A percentile compares a stretch with the other conserved stretches of the same genome.
Evolutionary conservation across 164 flowering plant genomes (phyloP).

Genomic region (Tetracentron sinense): DNA sequence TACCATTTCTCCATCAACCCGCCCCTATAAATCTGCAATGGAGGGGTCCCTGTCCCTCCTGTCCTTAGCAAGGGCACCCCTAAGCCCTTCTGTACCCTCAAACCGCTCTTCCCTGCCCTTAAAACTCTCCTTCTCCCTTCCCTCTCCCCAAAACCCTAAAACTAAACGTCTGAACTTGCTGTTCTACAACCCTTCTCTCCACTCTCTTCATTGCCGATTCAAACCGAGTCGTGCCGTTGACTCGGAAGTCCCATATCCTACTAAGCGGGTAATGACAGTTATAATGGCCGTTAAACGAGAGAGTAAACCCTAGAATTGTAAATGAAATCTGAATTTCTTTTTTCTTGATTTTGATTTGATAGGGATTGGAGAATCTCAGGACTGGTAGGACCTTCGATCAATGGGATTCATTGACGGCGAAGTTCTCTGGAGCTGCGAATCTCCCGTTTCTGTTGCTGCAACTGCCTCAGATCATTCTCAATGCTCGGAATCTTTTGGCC

Average conservation of each 20-base stretch:
- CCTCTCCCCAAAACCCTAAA: not conserved
- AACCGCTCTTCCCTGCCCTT: no score
- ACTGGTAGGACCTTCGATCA: constrained; percentile 29
- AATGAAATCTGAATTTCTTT: not conserved
- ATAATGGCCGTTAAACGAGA: not conserved
- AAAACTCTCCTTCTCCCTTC: not conserved
- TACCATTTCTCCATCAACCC: no score
- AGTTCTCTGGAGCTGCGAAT: constrained; percentile 76
- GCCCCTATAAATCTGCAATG: no score
- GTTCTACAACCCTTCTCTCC: not conserved
- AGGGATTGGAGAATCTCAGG: not conserved
- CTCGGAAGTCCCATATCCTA: not conserved
- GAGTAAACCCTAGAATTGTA: no score
- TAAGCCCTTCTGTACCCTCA: no score
- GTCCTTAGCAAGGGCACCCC: constrained; percentile 15
- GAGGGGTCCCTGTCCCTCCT: constrained; percentile 11
- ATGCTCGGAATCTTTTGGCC: constrained; percentile 72
- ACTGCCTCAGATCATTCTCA: constrained; percentile 84
- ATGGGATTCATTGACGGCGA: constrained; percentile 76
- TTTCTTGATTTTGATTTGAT: not conserved
- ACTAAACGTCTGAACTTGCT: not conserved
- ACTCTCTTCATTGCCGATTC: not conserved
- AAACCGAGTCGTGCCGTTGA: constrained; percentile 1
- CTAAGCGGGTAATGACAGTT: not conserved
- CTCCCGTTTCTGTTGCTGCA: constrained; percentile 75